phyloP scores from a whole-genome alignment of 2,329 filamentous ascomycete genomes.

The Fusarium compactum region DNA sequence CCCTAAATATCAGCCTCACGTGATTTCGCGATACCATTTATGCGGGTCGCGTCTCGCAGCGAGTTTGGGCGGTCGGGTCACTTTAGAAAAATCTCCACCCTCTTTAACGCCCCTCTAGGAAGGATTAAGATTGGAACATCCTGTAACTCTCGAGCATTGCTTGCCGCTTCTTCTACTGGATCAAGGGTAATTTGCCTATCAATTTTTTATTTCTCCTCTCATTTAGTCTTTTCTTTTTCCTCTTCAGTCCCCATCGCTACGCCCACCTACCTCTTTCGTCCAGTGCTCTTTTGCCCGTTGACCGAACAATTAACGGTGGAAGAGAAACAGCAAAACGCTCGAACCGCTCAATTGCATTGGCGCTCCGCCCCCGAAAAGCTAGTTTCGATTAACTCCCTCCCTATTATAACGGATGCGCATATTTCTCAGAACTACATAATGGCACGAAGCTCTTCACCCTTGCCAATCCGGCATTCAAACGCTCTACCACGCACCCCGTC shows the following conservation, averaged over 20 bases:
- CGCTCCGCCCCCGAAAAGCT: slow-evolving; percentile 25
- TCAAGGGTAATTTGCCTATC: not conserved
- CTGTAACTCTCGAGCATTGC: slow-evolving; percentile 17
- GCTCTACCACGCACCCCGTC: slow-evolving; percentile 47
- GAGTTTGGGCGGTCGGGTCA: slow-evolving; percentile 2
- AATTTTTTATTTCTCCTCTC: not conserved
- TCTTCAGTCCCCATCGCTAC: not conserved
- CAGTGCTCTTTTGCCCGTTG: slow-evolving; percentile 24
- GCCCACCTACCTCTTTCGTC: slow-evolving; percentile 23
- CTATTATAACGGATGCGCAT: slow-evolving; percentile 13
- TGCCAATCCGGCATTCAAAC: slow-evolving; percentile 50
- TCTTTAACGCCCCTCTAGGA: slow-evolving; percentile 26
- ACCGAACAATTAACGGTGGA: slow-evolving; percentile 23
- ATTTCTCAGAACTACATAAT: slow-evolving; percentile 39
- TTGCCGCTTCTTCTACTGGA: not conserved
- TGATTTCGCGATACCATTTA: slow-evolving; percentile 44
- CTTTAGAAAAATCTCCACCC: slow-evolving; percentile 30
- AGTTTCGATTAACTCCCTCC: slow-evolving; percentile 19
- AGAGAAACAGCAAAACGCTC: slow-evolving; percentile 18
- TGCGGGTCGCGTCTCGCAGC: slow-evolving; percentile 36
- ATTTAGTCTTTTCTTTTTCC: not conserved
- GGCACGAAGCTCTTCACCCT: slow-evolving; percentile 49
- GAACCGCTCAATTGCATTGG: slow-evolving; percentile 6
- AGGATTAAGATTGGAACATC: slow-evolving; percentile 13
- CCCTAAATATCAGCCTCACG: slow-evolving; percentile 24